Conservation (phyloP, 345 rosid species). For the Rhizophora mangle region DNA sequence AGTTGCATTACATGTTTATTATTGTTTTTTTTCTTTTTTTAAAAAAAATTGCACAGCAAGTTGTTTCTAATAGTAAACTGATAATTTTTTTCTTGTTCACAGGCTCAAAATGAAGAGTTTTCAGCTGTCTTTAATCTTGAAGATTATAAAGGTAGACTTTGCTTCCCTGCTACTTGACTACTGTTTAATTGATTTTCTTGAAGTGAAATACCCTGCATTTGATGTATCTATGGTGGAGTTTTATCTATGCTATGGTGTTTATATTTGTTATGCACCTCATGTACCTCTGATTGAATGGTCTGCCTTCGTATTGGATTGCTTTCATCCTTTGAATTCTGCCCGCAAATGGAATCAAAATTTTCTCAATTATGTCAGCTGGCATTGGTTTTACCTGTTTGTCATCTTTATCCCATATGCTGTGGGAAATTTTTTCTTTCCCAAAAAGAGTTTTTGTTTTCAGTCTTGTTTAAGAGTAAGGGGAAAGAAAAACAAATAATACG, state of each 20-base stretch:
- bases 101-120: constrained; percentile 93
- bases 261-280: background rate
- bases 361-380: background rate
- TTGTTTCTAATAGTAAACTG: constrained; percentile 5
- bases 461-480: too few species aligned
- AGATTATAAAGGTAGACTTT: constrained; percentile 82
- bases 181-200: background rate
- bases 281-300: too few species aligned
- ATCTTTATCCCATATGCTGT: too few species aligned
- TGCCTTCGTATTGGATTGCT: background rate
- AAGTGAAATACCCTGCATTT: background rate
- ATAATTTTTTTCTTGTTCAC: constrained; percentile 20
- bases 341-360: background rate
- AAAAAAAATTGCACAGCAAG: background rate
- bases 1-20: too few species aligned
- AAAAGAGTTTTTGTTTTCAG: too few species aligned
- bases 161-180: background rate
- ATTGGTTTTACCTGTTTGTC: too few species aligned
- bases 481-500: too few species aligned
- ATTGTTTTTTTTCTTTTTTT: background rate
- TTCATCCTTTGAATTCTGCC: background rate
- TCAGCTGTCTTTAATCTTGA: constrained; percentile 77
- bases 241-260: background rate
- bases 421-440: too few species aligned
- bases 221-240: background rate